Conservation (phyloP, 495 filamentous ascomycete genomes). For the Pyronema omphalodes region DNA sequence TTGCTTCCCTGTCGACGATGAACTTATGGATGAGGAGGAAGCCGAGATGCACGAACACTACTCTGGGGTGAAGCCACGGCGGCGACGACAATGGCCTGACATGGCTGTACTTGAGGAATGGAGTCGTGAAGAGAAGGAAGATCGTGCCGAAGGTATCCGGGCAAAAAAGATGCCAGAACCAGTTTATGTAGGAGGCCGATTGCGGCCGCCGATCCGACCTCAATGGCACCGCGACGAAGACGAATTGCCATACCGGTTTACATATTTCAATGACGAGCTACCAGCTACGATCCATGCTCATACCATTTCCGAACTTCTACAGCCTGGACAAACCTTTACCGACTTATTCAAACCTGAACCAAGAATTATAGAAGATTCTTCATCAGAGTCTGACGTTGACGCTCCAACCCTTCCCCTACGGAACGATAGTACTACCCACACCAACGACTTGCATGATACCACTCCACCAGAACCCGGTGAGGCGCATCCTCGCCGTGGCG, state of each 20-base stretch:
- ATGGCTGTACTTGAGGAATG: constrained; percentile 70
- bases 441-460: neutral
- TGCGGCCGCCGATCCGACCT: constrained; percentile 56
- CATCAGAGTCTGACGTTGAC: constrained; percentile 39
- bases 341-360: constrained; percentile 73
- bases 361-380: constrained; percentile 41
- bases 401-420: neutral
- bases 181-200: constrained; percentile 67
- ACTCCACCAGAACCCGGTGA: constrained; percentile 1
- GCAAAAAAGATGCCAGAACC: constrained; percentile 88
- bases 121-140: constrained; percentile 80
- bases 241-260: constrained; percentile 84
- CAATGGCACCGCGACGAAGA: constrained; percentile 78
- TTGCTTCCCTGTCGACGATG: constrained; percentile 45
- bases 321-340: constrained; percentile 61
- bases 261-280: constrained; percentile 96
- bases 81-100: constrained; percentile 45
- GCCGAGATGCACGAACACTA: constrained; percentile 11
- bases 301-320: constrained; percentile 77
- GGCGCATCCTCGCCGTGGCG: constrained; percentile 8
- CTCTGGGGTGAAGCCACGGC: constrained; percentile 19
- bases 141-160: constrained; percentile 65
- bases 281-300: constrained; percentile 87
- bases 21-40: constrained; percentile 27
- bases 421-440: constrained; percentile 24